Evolutionary conservation across 495 filamentous ascomycete genomes (phyloP).

Genomic region (Annulohypoxylon maeteangense): DNA sequence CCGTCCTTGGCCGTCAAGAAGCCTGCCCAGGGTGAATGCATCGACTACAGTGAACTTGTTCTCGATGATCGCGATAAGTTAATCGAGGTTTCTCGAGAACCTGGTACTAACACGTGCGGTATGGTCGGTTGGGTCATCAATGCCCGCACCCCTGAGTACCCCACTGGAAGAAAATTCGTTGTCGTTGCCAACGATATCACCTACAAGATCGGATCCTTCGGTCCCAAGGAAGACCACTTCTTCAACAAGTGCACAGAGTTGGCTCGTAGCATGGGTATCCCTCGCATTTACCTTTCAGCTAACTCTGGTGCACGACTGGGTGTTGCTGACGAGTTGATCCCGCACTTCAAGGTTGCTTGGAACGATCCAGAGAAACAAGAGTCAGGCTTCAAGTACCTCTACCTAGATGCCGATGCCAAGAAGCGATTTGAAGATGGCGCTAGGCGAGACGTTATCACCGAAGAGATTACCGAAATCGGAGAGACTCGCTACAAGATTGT

Average conservation of each 20-base stretch:
- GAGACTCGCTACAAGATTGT: slow-evolving; percentile 94
- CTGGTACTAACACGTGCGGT: slow-evolving; percentile 92
- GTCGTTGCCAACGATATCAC: slow-evolving; percentile 99
- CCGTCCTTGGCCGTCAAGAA: slow-evolving; percentile 79
- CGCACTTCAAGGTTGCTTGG: slow-evolving; percentile 96
- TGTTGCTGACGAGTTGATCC: slow-evolving; percentile 95
- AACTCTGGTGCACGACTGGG: slow-evolving; percentile 99
- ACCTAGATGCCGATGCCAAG: slow-evolving; percentile 87
- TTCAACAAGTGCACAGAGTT: slow-evolving; percentile 99
- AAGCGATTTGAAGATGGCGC: slow-evolving; percentile 87
- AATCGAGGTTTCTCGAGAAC: slow-evolving; percentile 90
- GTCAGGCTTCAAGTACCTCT: slow-evolving; percentile 97
- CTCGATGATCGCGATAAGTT: slow-evolving; percentile 93
- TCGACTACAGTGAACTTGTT: slow-evolving; percentile 93
- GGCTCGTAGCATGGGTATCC: slow-evolving; percentile 91
- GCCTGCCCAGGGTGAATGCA: slow-evolving; percentile 87
- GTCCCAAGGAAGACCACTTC: slow-evolving; percentile 95
- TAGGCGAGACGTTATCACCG: slow-evolving; percentile 85
- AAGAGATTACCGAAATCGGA: slow-evolving; percentile 83
- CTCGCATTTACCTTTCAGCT: slow-evolving; percentile 95
- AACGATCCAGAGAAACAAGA: slow-evolving; percentile 86
- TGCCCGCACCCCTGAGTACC: slow-evolving; percentile 98
- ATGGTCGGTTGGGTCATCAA: slow-evolving; percentile 99
- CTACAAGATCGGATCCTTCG: slow-evolving; percentile 98
- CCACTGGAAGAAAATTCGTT: slow-evolving; percentile 88